Conservation (phyloP, 2,329 filamentous ascomycete genomes). For the Diplocarpon mali region DNA sequence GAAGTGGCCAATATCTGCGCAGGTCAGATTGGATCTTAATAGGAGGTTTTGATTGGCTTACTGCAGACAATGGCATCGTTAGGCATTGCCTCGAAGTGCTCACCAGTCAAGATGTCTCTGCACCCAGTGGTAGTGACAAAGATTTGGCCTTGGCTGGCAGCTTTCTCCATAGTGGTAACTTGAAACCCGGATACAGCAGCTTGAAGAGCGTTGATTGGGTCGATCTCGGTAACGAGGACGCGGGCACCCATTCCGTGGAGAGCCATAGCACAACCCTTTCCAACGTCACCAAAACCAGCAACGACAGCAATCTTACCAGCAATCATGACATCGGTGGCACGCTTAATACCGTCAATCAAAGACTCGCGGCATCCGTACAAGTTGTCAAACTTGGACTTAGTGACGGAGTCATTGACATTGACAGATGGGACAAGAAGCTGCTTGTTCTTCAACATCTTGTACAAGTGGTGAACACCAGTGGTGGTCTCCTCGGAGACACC, state of each 20-base stretch:
- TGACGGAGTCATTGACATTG: conserved; percentile 99
- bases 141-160: conserved; percentile 80
- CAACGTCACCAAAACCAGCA: conserved; percentile 96
- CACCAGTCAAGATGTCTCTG: conserved; percentile 88
- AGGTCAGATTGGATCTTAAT: conserved; percentile 10
- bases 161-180: conserved; percentile 97
- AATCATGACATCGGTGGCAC: conserved; percentile 99
- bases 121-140: conserved; percentile 99
- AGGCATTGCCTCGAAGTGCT: conserved; percentile 89
- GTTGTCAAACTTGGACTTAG: conserved; percentile 99
- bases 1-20: conserved; percentile 89
- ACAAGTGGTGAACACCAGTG: conserved; percentile 98
- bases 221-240: conserved; percentile 91
- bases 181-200: conserved; percentile 95
- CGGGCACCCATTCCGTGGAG: conserved; percentile 96
- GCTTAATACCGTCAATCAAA: conserved; percentile 98
- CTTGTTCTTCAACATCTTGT: conserved; percentile 90
- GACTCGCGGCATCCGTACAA: conserved; percentile 99
- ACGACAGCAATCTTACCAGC: conserved; percentile 97
- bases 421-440: conserved; percentile 87
- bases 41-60: conserved; percentile 33
- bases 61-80: conserved; percentile 99
- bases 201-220: conserved; percentile 99
- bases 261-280: conserved; percentile 95
- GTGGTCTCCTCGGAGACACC: conserved; percentile 99